Conservation (phyloP, 2,329 filamentous ascomycete species). For the Coniochaeta pulveracea region DNA sequence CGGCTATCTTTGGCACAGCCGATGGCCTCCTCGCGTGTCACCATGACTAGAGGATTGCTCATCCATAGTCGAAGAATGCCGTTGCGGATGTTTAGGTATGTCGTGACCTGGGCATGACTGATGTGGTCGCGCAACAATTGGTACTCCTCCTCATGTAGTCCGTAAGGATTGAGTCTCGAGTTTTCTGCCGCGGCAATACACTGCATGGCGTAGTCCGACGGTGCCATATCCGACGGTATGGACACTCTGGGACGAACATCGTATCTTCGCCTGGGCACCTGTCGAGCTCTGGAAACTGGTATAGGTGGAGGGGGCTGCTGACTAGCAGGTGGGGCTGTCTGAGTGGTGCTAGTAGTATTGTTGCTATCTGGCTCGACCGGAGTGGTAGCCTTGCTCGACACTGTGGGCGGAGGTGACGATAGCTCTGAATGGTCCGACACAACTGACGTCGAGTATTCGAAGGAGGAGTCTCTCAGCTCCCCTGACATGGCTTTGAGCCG, state of each 20-base stretch:
- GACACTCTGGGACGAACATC: conserved; percentile 68
- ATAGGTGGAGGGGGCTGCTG: conserved; percentile 10
- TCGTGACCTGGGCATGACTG: conserved; percentile 80
- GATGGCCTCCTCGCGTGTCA: conserved; percentile 75
- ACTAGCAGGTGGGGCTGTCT: too few relatives aligned
- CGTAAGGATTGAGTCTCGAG: conserved; percentile 81
- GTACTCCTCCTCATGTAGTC: conserved; percentile 77
- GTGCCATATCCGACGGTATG: conserved; percentile 64
- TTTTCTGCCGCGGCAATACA: conserved; percentile 83
- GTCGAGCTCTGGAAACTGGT: conserved; percentile 12
- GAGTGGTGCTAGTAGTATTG: too few relatives aligned
- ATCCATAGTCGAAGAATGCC: conserved; percentile 86
- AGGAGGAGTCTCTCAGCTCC: conserved; percentile 35
- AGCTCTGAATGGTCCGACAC: conserved; percentile 44
- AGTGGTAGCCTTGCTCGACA: conserved; percentile 54
- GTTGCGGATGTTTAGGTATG: conserved; percentile 93
- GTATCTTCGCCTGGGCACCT: conserved; percentile 27
- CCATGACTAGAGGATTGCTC: conserved; percentile 70
- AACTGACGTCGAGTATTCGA: conserved; percentile 40
- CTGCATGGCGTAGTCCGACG: conserved; percentile 76
- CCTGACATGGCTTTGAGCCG: too few relatives aligned
- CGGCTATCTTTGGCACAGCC: conserved; percentile 80
- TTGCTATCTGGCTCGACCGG: conserved; percentile 35
- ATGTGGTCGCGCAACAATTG: conserved; percentile 68
- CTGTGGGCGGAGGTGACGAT: conserved; percentile 39